Evolutionary conservation across 2,329 filamentous ascomycete genomes (phyloP), one percentile per base, ranked within the genome.

Genomic region (Chaetomium sp.): DNA sequence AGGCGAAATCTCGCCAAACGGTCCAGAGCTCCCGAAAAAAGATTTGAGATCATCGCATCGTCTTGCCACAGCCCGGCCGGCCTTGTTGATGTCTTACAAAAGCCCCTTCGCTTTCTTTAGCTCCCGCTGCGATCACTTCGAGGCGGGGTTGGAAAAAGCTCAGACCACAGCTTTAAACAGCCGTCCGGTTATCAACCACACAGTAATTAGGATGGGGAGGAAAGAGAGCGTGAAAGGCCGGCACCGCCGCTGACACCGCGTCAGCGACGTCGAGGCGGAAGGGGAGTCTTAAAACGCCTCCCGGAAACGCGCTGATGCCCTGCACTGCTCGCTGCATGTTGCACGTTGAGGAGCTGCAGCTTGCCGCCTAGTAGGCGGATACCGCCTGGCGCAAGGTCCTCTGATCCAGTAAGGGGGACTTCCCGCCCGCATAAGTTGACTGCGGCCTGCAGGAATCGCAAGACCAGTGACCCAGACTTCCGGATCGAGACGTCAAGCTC

Each of bases 281-380:
- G 19, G 19, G 19, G 19, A 27, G 8, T 5, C 33, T 32, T 49
- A 11, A 40, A 36, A 54, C 44, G 7, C 11, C 48, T 33, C 11
- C 5, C 5, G 36, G 11, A 10, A 11, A 19, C 10, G 36, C 27
- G 35, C 46, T n/a, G 7, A 9, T 34, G 10, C 40, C 35, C 53
- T 51, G 54, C 49, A 8, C 45, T 53, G 49, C 50, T 27, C 19
- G 38, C 57, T 51, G 55, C 58, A 48, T 48, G 47, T 52, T 36
- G 49, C 54, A 56, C 54, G 50, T 56, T 53, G 46, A 49, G 10
- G 9, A 19, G 53, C 53, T 57, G 56, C 54, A 59, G 55, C 36
- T 48, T 52, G 50, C 48, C 50, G 54, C 53, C 55, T 53, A 56
- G 45, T 32, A 55, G 49, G 42, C 55, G 55, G 41, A 38, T 33